Base-by-base conservation (phyloP, 23 red algal genomes). In the Gracilaria gracilis region DNA sequence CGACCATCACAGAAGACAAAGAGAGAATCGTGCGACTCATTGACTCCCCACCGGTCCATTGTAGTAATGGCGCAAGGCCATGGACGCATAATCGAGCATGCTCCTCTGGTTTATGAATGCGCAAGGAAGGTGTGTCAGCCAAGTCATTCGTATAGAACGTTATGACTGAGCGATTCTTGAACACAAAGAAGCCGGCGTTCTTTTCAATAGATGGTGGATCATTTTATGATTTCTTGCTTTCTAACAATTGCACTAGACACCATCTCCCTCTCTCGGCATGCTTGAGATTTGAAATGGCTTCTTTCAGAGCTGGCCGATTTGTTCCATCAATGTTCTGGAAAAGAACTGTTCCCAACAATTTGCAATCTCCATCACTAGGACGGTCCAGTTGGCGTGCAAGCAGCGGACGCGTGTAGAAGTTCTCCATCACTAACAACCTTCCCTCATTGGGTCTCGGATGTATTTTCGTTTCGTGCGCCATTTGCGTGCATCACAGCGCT, bases 71-170 rank as follows among this genome's bases (percentile, higher is more conserved):
- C n/a, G 32, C 25, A 0, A 77, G 15, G 9, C 72, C 42, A 29
- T 77, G 72, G 5, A 77, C 33, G 27, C 31, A 77, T 16, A 8
- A 2, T 4, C 42, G 27, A 31, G 72, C 3, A 29, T 77, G 11
- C 2, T 47, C 5, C n/a, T 77, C 72, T 12, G 72, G 72, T 1
- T 7, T 29, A 25, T 50, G 39, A 23, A 77, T 53, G 25, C 42
- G 72, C 5, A 4, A 25, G 9, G 72, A 11, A 13, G 35, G 35
- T 2, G 48, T 77, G 15, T 77, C 72, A 6, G 39, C 42, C 32
- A 77, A 46, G 15, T 77, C 35, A 24, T 77, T 77, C 2, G 42
- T 77, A 15, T 50, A 77, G 34, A 77, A 77, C 1, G 72, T 1
- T 1, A 77, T 15, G 23, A 77, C 72, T 31, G 72, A 28, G 21